Conservation (phyloP, 2,329 filamentous ascomycete species). For the Xylariales sp. region DNA sequence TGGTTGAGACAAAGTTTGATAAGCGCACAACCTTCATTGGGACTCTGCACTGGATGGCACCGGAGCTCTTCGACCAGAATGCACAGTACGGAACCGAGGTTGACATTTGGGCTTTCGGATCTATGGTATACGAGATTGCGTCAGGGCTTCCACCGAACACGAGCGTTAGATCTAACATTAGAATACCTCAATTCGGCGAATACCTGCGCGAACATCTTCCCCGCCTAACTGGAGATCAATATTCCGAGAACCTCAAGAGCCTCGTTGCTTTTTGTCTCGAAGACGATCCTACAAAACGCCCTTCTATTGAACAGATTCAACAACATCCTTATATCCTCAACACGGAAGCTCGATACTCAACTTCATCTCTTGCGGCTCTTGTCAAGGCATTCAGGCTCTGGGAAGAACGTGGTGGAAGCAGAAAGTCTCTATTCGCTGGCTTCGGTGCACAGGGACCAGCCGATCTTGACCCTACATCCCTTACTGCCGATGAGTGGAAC, state of each 20-base stretch:
- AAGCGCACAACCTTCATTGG: slow-evolving; percentile 86
- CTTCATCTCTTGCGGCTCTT: slow-evolving; percentile 70
- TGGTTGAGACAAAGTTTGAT: slow-evolving; percentile 78
- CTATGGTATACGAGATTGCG: slow-evolving; percentile 83
- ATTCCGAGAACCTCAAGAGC: slow-evolving; percentile 75
- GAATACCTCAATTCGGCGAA: slow-evolving; percentile 64
- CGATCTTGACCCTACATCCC: slow-evolving; percentile 57
- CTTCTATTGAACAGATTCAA: slow-evolving; percentile 76
- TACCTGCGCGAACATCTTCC: slow-evolving; percentile 72
- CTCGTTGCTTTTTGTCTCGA: slow-evolving; percentile 80
- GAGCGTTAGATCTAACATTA: slow-evolving; percentile 68
- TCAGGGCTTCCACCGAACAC: slow-evolving; percentile 81
- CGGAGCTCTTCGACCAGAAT: slow-evolving; percentile 75
- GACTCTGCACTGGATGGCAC: slow-evolving; percentile 89
- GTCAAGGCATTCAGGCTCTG: slow-evolving; percentile 79
- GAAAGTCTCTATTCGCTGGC: slow-evolving; percentile 71
- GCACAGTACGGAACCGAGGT: slow-evolving; percentile 77
- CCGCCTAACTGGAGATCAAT: slow-evolving; percentile 76
- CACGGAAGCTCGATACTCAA: slow-evolving; percentile 72
- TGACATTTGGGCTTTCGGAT: slow-evolving; percentile 88
- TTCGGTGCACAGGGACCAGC: slow-evolving; percentile 68
- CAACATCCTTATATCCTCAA: slow-evolving; percentile 75
- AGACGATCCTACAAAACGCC: slow-evolving; percentile 74
- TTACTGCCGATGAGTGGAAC: slow-evolving; percentile 73
- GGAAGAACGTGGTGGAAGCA: slow-evolving; percentile 78